Conservation (phyloP, 2,329 filamentous ascomycete genomes). For the Peltaster fructicola region DNA sequence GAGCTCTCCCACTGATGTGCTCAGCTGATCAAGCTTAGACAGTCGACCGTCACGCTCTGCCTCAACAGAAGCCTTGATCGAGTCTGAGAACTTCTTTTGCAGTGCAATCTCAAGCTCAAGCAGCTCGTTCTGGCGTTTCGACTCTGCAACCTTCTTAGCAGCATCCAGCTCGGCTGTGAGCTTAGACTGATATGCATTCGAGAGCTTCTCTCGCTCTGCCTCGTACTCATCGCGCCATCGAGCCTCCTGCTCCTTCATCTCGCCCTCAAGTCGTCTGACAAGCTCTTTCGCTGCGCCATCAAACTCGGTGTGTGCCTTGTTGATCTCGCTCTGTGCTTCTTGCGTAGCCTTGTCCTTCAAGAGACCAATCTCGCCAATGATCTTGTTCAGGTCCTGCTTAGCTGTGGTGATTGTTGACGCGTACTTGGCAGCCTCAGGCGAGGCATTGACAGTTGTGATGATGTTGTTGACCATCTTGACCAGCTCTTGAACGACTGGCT, state of each 20-base stretch:
- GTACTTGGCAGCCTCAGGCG: constrained; percentile 62
- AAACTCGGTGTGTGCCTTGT: constrained; percentile 56
- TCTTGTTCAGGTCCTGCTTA: constrained; percentile 62
- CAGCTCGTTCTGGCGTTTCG: constrained; percentile 67
- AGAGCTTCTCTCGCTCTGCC: constrained; percentile 64
- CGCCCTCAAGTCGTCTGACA: constrained; percentile 66
- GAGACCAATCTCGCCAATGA: constrained; percentile 59
- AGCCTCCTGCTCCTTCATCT: constrained; percentile 64
- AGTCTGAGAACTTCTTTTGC: constrained; percentile 65
- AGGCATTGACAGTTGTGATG: constrained; percentile 81
- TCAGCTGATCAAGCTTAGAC: constrained; percentile 67
- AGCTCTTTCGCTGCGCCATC: constrained; percentile 75
- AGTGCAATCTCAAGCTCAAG: constrained; percentile 79
- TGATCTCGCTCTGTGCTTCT: constrained; percentile 58
- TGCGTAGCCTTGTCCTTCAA: constrained; percentile 54
- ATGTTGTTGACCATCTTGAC: constrained; percentile 93
- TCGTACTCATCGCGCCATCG: constrained; percentile 81
- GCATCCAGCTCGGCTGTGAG: constrained; percentile 63
- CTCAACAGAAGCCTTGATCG: constrained; percentile 70
- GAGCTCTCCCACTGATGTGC: constrained; percentile 59
- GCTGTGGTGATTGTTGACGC: constrained; percentile 64
- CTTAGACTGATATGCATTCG: constrained; percentile 61
- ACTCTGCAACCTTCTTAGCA: constrained; percentile 62
- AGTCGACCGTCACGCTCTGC: constrained; percentile 73
- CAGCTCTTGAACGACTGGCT: constrained; percentile 80